Base-by-base conservation (phyloP, 1,284 basidiomycete species). In the Ceratobasidium papillatum region DNA sequence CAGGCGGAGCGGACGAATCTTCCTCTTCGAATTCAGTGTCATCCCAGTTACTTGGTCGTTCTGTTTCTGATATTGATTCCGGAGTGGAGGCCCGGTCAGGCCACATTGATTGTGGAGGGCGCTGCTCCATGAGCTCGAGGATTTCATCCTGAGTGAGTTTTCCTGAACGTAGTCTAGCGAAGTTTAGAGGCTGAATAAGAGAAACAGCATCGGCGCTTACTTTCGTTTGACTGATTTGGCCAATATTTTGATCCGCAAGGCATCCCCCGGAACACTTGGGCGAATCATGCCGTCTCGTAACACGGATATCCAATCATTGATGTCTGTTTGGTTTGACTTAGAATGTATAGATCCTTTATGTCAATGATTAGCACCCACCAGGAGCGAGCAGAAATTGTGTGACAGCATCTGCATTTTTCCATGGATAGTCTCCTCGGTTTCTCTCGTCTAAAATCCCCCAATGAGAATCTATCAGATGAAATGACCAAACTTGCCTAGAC, bases 241-340 rank as follows among this genome's bases (percentile, higher is more conserved):
- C 11, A 66, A 25, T 8, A 66, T 17, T 30, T 66, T 52, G 45
- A 66, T 45, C 11, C 63, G 63, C 45, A 66, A 27, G 9, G 63
- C 2, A 30, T 66, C 63, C 51, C 63, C 27, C 51, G 43, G 63
- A 51, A 14, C 17, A n/a, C 11, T 12, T 34, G 63, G 19, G 43
- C 32, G 27, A 7, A 14, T 14, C 14, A 41, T 7, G 7, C 7
- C 5, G 38, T 41, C 38, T 41, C 38, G 38, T 14, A 41, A 41
- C 14, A 14, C 5, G 14, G 7, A 5, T 5, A 41, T 41, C 38
- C 38, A 41, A 5, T 41, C 38, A 7, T 41, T 14, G 38, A 41
- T 41, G 14, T 14, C 38, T 41, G 38, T 41, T 5, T 14, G 14
- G 38, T 7, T 41, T 41, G 38, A 7, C 14, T 41, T 14, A 41